Evolutionary conservation across 192 early-diverging fungal species (phyloP).

Genomic region (Entomortierella lignicola): DNA sequence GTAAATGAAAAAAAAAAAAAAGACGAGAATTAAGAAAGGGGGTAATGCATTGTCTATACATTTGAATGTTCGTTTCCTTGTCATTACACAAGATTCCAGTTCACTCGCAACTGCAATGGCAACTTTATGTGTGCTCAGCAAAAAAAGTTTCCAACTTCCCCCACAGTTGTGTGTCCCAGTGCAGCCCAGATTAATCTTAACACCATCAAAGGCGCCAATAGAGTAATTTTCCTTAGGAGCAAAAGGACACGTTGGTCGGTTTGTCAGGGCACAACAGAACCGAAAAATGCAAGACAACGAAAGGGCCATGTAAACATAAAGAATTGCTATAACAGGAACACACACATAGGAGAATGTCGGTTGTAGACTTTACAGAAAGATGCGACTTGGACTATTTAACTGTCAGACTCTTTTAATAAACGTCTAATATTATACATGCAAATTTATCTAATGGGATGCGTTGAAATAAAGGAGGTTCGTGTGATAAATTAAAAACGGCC

Average conservation of each 20-base stretch:
- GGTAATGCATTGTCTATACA: neutral
- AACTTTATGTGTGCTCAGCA: neutral
- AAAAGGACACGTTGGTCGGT: neutral
- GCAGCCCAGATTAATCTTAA: slow-evolving; percentile 2
- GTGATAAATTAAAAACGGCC: slow-evolving; percentile 32
- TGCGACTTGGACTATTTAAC: too few species aligned
- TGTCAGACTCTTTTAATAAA: too few species aligned
- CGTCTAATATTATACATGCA: too few species aligned
- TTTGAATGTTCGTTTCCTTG: neutral
- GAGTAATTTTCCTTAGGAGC: too few species aligned
- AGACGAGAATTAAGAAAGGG: neutral
- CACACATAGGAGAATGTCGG: neutral
- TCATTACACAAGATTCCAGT: slow-evolving; percentile 5
- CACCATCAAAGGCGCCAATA: neutral
- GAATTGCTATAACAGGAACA: neutral
- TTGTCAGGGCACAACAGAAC: slow-evolving; percentile 8
- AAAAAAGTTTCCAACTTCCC: slow-evolving; percentile 17
- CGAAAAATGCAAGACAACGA: neutral
- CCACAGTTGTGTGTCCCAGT: slow-evolving; percentile 22
- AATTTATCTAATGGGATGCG: too few species aligned
- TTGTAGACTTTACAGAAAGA: neutral
- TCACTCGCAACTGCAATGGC: neutral
- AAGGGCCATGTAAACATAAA: neutral
- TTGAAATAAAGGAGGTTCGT: neutral
- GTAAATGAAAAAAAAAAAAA: neutral